A percentile compares a stretch with the other conserved stretches of the same genome.
phyloP scores from a whole-genome alignment of 1,284 basidiomycete species.

The Peniophora sp. region DNA sequence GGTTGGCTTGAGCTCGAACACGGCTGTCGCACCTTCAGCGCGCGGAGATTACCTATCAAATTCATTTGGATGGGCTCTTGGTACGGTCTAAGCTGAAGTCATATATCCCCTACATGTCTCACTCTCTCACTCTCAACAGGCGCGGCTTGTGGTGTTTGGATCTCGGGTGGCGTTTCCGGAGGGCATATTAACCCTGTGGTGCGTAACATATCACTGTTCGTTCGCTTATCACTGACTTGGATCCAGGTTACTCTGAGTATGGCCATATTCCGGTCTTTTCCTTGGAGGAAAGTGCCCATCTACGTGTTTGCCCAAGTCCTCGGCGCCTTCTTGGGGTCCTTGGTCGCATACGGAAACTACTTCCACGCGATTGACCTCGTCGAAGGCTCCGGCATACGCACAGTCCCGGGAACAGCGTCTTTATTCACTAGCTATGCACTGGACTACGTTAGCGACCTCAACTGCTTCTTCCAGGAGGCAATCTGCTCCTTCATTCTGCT shows the following conservation, averaged over 20 bases:
- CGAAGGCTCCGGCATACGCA: conserved; percentile 62
- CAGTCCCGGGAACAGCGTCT: conserved; percentile 54
- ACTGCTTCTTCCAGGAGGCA: conserved; percentile 61
- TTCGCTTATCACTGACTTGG: conserved; percentile 23
- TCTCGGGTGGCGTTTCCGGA: conserved; percentile 58
- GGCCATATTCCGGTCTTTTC: conserved; percentile 66
- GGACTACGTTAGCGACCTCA: conserved; percentile 48
- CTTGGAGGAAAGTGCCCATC: conserved; percentile 69
- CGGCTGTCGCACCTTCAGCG: conserved; percentile 40
- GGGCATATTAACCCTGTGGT: conserved; percentile 78
- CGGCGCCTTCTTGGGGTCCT: conserved; percentile 62
- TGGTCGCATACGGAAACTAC: conserved; percentile 70
- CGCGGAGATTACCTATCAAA: conserved; percentile 56
- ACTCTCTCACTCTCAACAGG: conserved; percentile 29
- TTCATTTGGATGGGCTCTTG: conserved; percentile 61
- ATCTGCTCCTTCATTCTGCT: conserved; percentile 52
- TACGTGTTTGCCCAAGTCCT: conserved; percentile 68
- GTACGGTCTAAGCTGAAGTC: conserved; percentile 24
- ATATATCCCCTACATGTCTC: not conserved
- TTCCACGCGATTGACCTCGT: conserved; percentile 65
- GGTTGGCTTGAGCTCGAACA: conserved; percentile 44
- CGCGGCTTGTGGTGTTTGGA: conserved; percentile 47
- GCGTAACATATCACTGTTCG: conserved; percentile 8
- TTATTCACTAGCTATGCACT: conserved; percentile 69
- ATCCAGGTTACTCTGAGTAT: conserved; percentile 54